phyloP scores from a whole-genome alignment of 345 rosid genomes.

The Sapria himalayana region DNA sequence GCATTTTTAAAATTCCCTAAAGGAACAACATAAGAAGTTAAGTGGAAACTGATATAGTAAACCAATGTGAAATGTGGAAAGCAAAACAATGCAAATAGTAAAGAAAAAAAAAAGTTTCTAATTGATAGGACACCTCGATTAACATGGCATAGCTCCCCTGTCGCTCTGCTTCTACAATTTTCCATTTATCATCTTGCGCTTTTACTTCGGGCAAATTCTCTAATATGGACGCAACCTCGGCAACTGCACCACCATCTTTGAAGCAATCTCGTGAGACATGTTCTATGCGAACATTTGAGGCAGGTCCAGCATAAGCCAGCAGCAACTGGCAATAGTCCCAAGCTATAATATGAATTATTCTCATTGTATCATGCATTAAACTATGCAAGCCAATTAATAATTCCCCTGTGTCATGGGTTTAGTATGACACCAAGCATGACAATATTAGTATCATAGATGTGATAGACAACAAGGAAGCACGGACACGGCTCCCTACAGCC shows the following conservation, averaged over 20 bases:
- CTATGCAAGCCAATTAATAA: constrained; percentile 1
- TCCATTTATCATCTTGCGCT: constrained; percentile 12
- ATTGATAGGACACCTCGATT: constrained; percentile 23
- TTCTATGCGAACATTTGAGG: constrained; percentile 73
- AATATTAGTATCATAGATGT: too few relatives aligned
- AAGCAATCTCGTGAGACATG: constrained; percentile 25
- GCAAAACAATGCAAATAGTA: constrained; percentile 1
- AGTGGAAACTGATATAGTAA: constrained; percentile 1
- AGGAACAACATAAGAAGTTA: constrained; percentile 6
- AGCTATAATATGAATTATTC: too few relatives aligned
- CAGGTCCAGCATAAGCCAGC: constrained; percentile 67
- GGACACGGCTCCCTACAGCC: too few relatives aligned
- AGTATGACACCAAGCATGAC: too few relatives aligned
- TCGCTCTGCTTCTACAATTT: constrained; percentile 10
- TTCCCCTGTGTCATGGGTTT: too few relatives aligned
- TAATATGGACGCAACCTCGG: constrained; percentile 45
- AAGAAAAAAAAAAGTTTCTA: background rate
- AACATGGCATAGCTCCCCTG: constrained; percentile 11
- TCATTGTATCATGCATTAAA: constrained; percentile 5
- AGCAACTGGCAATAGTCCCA: constrained; percentile 37
- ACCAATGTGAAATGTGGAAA: constrained; percentile 4
- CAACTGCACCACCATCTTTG: constrained; percentile 42
- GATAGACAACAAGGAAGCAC: too few relatives aligned
- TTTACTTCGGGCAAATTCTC: constrained; percentile 23
- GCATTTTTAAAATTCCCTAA: constrained; percentile 64